Conservation (phyloP, 208 protist genomes). For the Leishmania arabica region DNA sequence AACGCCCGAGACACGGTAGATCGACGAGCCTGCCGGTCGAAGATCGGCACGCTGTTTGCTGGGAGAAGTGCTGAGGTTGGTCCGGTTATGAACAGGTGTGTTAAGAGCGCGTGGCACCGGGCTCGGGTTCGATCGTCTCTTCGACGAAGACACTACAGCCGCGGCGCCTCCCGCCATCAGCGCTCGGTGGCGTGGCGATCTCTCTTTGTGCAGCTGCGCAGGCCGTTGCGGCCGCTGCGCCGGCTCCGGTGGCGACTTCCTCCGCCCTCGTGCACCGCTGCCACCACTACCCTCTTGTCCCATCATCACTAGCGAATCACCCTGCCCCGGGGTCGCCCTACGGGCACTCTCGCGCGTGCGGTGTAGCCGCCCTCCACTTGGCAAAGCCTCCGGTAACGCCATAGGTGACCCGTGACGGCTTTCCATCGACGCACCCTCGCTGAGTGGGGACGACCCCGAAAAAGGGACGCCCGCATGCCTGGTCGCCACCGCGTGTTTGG, state of each 20-base stretch:
- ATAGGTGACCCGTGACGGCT: not conserved
- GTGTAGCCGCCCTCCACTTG: not conserved
- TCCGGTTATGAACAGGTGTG: not conserved
- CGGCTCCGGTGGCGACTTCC: conserved; percentile 15
- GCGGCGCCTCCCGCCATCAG: not conserved
- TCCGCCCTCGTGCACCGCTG: conserved; percentile 5
- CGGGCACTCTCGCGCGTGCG: not conserved
- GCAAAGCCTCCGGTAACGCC: not conserved
- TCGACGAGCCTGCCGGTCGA: conserved; percentile 12
- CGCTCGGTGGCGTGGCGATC: conserved; percentile 15
- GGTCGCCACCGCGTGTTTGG: not conserved
- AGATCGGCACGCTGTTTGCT: conserved; percentile 13
- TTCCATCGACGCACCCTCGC: conserved; percentile 8
- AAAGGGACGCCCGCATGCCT: not conserved
- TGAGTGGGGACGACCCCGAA: conserved; percentile 13
- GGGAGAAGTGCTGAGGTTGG: not conserved
- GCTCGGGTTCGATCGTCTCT: not conserved
- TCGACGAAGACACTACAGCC: not conserved
- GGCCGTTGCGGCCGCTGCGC: conserved; percentile 11
- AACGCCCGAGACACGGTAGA: conserved; percentile 4
- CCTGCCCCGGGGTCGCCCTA: not conserved
- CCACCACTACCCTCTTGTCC: conserved; percentile 1
- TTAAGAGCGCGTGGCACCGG: conserved; percentile 7
- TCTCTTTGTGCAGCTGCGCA: conserved; percentile 5
- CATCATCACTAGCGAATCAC: conserved; percentile 2